Conservation (phyloP, 139 green algal genomes). For the Auxenochlorella pyrenoidosa region DNA sequence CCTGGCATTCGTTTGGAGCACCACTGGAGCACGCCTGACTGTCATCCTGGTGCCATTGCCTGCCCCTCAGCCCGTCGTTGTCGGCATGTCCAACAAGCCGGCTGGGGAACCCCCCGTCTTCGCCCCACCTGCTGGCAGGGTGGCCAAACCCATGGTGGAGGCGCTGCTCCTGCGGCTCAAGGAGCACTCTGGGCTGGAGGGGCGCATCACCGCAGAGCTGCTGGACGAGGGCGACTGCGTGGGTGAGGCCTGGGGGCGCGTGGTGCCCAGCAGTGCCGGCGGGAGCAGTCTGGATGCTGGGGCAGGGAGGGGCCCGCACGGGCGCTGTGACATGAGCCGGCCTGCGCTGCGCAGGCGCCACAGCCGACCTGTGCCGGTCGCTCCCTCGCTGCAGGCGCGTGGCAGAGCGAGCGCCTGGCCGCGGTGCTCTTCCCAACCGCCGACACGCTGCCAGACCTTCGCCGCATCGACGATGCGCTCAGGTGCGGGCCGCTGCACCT, state of each 20-base stretch:
- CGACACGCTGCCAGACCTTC: slow-evolving; percentile 50
- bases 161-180: slow-evolving; percentile 79
- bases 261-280: background rate
- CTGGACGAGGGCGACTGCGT: slow-evolving; percentile 68
- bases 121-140: slow-evolving; percentile 17
- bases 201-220: slow-evolving; percentile 50
- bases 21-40: background rate
- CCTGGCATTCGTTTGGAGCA: background rate
- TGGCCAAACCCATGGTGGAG: slow-evolving; percentile 76
- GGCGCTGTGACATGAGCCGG: too few species aligned
- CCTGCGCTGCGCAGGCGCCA: background rate
- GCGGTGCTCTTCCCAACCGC: slow-evolving; percentile 63
- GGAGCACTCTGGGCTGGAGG: slow-evolving; percentile 46
- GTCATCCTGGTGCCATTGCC: background rate
- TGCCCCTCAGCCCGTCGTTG: too few species aligned
- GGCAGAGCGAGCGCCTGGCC: slow-evolving; percentile 59
- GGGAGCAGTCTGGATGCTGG: background rate
- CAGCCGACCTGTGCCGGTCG: background rate
- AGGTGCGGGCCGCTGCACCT: slow-evolving; percentile 18
- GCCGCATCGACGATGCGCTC: slow-evolving; percentile 45
- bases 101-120: background rate
- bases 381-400: slow-evolving; percentile 31
- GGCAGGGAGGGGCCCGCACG: too few species aligned
- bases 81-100: too few species aligned
- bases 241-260: slow-evolving; percentile 16